phyloP scores from a whole-genome alignment of 176 grass and related monocot species.

The Calamus simplicifolius region DNA sequence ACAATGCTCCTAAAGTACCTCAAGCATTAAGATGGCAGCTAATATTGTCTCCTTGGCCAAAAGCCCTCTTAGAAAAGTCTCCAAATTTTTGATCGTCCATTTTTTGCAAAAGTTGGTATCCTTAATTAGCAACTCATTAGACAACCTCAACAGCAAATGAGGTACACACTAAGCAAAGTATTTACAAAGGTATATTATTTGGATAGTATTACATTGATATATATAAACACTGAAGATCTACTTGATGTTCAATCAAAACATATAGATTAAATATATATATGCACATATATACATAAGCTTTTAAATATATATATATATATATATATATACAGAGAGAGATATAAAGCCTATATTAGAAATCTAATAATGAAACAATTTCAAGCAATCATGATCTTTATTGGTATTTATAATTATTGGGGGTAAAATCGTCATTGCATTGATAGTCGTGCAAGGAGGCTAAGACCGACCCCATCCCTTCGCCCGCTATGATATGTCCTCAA shows the following conservation, averaged over 20 bases:
- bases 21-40: constrained; percentile 22
- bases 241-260: too few relatives aligned
- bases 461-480: too few relatives aligned
- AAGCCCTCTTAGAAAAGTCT: constrained; percentile 26
- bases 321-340: too few relatives aligned
- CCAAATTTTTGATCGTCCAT: constrained; percentile 35
- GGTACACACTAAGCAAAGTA: constrained; percentile 38
- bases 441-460: too few relatives aligned
- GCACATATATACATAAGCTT: too few relatives aligned
- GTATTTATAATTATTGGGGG: too few relatives aligned
- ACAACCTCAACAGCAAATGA: constrained; percentile 11
- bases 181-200: constrained; percentile 4
- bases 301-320: too few relatives aligned
- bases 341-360: constrained; percentile 29
- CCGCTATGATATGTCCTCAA: too few relatives aligned
- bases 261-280: too few relatives aligned
- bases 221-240: too few relatives aligned
- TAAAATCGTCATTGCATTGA: too few relatives aligned
- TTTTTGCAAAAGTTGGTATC: constrained; percentile 36
- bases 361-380: constrained; percentile 54
- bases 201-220: too few relatives aligned
- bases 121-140: constrained; percentile 20
- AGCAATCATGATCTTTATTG: constrained; percentile 38
- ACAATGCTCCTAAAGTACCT: constrained; percentile 12
- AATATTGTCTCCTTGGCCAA: constrained; percentile 38